phyloP scores from a whole-genome alignment of 2,329 filamentous ascomycete species.

The Chalara sp. region DNA sequence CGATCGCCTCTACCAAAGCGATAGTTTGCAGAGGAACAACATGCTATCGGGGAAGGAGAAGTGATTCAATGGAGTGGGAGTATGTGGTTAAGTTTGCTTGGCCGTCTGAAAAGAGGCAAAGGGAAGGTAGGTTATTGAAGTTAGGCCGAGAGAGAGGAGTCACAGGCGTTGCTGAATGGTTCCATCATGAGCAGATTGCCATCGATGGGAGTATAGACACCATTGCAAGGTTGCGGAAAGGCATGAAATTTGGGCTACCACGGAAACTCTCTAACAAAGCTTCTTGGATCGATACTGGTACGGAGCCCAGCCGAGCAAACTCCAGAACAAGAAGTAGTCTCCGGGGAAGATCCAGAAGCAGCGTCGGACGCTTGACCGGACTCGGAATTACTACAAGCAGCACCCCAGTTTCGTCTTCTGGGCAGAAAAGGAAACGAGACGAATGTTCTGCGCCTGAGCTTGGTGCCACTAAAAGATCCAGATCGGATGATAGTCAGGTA shows the following conservation, averaged over 20 bases:
- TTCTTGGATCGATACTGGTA: conserved; percentile 14
- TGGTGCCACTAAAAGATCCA: conserved; percentile 14
- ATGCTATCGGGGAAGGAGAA: conserved; percentile 12
- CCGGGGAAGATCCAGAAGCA: conserved; percentile 13
- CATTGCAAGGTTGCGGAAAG: conserved; percentile 19
- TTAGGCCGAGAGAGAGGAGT: conserved; percentile 19
- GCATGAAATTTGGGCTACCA: conserved; percentile 19
- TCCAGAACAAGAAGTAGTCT: too few relatives aligned
- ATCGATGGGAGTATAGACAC: conserved; percentile 14
- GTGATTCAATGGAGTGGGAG: conserved; percentile 12
- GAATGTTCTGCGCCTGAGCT: conserved; percentile 9
- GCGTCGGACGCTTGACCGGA: conserved; percentile 12
- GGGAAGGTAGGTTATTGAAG: conserved; percentile 23
- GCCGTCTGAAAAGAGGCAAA: conserved; percentile 22
- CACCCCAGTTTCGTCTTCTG: too few relatives aligned
- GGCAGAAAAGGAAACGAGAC: conserved; percentile 14
- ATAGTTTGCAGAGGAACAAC: conserved; percentile 17
- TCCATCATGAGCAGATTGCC: conserved; percentile 22
- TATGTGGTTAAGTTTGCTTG: conserved; percentile 27
- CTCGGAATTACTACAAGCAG: conserved; percentile 9
- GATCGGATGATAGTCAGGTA: conserved; percentile 14
- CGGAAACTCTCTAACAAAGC: conserved; percentile 14
- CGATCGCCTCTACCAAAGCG: conserved; percentile 12
- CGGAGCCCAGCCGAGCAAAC: conserved; percentile 9
- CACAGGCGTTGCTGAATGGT: conserved; percentile 20